These are phyloP conservation scores for Phytomonas sp. DNA, from an alignment of 208 protist species.

Conservation along the genomic window DNA sequence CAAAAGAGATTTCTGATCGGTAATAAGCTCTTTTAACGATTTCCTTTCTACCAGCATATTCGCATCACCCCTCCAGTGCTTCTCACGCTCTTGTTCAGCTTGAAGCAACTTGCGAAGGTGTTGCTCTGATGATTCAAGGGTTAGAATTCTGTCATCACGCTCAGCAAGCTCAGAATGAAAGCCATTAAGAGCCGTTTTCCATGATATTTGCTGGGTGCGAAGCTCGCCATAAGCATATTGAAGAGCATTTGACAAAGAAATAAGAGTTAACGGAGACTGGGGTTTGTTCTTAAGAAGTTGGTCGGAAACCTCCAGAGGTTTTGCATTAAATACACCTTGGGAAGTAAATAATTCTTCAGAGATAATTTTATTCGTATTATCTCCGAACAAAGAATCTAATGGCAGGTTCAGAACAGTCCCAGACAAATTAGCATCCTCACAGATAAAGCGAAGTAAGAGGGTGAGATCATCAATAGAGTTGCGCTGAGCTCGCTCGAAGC, in stretches of 20 bases:
- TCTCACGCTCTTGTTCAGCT: conserved; percentile 20
- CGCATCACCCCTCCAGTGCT: conserved; percentile 30
- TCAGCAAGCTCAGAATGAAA: conserved; percentile 13
- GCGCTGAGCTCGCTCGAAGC: conserved; percentile 18
- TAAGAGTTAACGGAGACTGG: conserved; percentile 20
- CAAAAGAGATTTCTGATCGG: conserved; percentile 42
- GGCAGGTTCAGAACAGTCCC: conserved; percentile 4
- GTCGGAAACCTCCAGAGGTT: background rate
- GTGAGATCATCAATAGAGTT: conserved; percentile 19
- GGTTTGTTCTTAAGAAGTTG: background rate
- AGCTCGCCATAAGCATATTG: conserved; percentile 20
- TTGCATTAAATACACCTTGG: background rate
- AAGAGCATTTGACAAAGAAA: conserved; percentile 19
- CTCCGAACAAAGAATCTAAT: background rate
- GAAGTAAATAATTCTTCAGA: background rate
- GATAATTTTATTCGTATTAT: background rate
- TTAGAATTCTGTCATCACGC: conserved; percentile 19
- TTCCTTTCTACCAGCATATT: conserved; percentile 28
- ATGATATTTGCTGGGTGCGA: conserved; percentile 11
- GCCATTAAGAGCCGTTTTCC: conserved; percentile 15
- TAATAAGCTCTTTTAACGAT: conserved; percentile 45
- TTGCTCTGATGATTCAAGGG: conserved; percentile 19
- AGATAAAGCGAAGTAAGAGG: conserved; percentile 26
- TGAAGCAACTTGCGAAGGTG: conserved; percentile 28
- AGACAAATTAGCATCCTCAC: conserved; percentile 22